Evolutionary conservation across 169 alveolate genomes (phyloP).

Genomic region (Condylostoma magnum): DNA sequence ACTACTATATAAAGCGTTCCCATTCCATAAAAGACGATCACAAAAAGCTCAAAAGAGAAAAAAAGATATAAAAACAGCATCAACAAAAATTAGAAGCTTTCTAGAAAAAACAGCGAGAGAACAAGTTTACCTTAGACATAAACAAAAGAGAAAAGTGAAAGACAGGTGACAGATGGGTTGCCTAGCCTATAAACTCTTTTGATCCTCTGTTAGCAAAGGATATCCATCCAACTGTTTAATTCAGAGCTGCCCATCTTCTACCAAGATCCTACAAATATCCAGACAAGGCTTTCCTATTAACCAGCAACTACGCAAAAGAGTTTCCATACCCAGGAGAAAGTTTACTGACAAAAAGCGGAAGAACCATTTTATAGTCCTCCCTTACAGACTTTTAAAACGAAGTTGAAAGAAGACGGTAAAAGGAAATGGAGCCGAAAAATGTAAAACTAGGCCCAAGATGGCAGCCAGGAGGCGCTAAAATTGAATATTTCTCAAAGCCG

Average conservation of each 20-base stretch:
- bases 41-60: neutral
- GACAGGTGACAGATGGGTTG: neutral
- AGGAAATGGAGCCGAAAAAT: constrained; percentile 21
- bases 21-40: neutral
- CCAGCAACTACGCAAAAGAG: neutral
- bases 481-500: neutral
- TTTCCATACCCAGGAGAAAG: neutral
- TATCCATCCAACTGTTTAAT: constrained; percentile 2
- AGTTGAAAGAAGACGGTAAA: constrained; percentile 6
- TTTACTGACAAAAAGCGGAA: constrained; percentile 7
- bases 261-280: constrained; percentile 25
- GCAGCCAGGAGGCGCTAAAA: neutral
- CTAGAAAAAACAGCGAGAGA: constrained; percentile 6
- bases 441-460: constrained; percentile 19
- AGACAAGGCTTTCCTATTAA: constrained; percentile 1
- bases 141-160: neutral
- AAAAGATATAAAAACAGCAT: neutral
- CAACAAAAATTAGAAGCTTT: constrained; percentile 8
- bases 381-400: neutral
- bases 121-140: constrained; percentile 14
- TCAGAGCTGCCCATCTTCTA: constrained; percentile 10
- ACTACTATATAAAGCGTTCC: neutral
- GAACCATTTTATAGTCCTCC: neutral
- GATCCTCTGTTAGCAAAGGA: neutral
- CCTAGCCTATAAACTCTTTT: neutral